Conservation (phyloP, 805 yeast genomes). For the Candida suzukii region DNA sequence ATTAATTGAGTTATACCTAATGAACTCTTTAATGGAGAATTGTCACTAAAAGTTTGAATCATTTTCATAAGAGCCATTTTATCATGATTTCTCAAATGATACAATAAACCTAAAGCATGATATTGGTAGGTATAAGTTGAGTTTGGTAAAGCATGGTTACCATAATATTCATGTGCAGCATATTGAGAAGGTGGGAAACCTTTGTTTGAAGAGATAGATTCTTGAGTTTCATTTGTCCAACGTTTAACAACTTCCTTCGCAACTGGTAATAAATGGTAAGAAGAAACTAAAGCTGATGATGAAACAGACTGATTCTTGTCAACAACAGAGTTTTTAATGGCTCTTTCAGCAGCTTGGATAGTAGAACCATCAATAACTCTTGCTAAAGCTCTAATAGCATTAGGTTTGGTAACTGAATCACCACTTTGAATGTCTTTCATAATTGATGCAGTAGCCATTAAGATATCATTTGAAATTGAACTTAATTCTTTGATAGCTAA, state of each 20-base stretch:
- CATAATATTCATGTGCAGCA: constrained; percentile 50
- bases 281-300: constrained; percentile 89
- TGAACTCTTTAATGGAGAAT: constrained; percentile 62
- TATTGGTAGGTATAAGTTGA: constrained; percentile 85
- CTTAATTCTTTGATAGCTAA: constrained; percentile 90
- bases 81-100: constrained; percentile 83
- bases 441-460: constrained; percentile 96
- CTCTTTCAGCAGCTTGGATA: constrained; percentile 87
- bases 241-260: constrained; percentile 90
- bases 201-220: constrained; percentile 67
- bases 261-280: constrained; percentile 84
- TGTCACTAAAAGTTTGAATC: constrained; percentile 66
- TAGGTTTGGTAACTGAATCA: constrained; percentile 79
- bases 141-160: constrained; percentile 47
- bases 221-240: constrained; percentile 91
- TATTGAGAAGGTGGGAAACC: constrained; percentile 42
- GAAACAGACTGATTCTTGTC: constrained; percentile 83
- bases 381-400: constrained; percentile 87
- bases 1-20: constrained; percentile 82
- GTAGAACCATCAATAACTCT: constrained; percentile 86
- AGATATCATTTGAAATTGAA: constrained; percentile 77
- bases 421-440: constrained; percentile 97
- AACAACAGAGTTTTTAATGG: constrained; percentile 87
- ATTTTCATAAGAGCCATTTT: constrained; percentile 89
- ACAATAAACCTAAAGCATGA: constrained; percentile 89